Evolutionary conservation across 2,329 filamentous ascomycete species (phyloP), one percentile per base, ranked within the genome.

Genomic region (Leptographium radiaticola): DNA sequence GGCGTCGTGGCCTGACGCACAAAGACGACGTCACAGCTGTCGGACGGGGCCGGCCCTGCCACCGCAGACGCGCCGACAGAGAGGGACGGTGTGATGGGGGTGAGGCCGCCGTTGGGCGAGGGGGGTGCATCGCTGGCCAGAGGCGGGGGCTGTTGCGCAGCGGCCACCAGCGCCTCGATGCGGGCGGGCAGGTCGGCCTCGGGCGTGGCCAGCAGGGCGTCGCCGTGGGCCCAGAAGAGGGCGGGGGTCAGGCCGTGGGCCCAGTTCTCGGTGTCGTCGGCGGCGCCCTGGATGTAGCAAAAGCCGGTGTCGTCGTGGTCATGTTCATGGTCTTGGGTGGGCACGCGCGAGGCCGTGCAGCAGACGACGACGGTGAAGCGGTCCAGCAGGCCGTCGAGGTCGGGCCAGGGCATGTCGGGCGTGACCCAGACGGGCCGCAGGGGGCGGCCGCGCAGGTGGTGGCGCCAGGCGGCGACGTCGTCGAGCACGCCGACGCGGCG

Each of bases 261-360:
- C 93, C 93, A 98, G 60, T 87, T 88, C 72, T 98, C 93, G 13
- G 86, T 88, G 66, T 98, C 93, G 67, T 98, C 93, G 2, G 86
- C 93, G 0, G 91, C 91, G 51, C 93, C 93, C 68, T 97, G 93
- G 56, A 98, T 85, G 64, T 98, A 98, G 38, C n/a, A 90, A 1
- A 89, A 90, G 49, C 91, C 90, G 68, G 96, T 90, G 55, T 97
- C 85, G 63, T 96, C 97, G 7, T 83, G 83, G 4, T 77, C 79
- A 45, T 60, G 61, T 12, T 57, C 85, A 16, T 47, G 53, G 34
- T 36, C 82, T 4, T 79, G 81, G 13, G 82, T 85, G 2, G 71
- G 70, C 1, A 89, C 82, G 16, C 85, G 76, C 1, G 89, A 95
- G 13, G 89, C 86, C 1, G 89, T 96, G 64, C 88, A 93, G 63